These are phyloP conservation scores for Lipomyces anomalus DNA, from an alignment of 805 yeast genomes.

Conservation along the genomic window DNA sequence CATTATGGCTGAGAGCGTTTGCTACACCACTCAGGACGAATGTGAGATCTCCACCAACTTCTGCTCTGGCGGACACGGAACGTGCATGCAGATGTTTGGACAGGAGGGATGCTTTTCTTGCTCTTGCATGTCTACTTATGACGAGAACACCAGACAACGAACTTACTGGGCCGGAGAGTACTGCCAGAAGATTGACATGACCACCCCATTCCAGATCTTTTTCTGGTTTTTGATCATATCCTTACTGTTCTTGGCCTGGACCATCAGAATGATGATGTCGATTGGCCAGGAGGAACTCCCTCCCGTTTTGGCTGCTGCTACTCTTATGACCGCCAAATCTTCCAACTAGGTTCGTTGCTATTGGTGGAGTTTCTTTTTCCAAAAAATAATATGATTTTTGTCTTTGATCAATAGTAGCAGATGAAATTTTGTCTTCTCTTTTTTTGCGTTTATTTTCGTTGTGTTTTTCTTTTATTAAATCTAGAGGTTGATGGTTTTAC, in stretches of 20 bases:
- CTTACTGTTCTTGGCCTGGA: conserved; percentile 40
- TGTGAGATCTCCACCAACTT: conserved; percentile 32
- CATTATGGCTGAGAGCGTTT: conserved; percentile 22
- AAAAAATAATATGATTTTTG: no score
- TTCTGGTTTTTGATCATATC: conserved; percentile 45
- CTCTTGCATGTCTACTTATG: conserved; percentile 32
- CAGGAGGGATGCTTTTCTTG: conserved; percentile 31
- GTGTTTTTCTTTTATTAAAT: conserved; percentile 3
- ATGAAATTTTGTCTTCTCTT: not conserved
- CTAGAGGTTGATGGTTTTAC: conserved; percentile 4
- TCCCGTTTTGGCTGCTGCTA: conserved; percentile 59
- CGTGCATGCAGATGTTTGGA: conserved; percentile 30
- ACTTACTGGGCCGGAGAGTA: conserved; percentile 41
- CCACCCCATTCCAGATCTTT: conserved; percentile 59
- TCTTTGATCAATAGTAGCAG: not conserved
- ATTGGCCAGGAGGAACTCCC: conserved; percentile 56
- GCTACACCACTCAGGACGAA: conserved; percentile 28
- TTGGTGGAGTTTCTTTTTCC: not conserved
- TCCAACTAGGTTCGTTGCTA: conserved; percentile 4
- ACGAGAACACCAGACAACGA: conserved; percentile 29
- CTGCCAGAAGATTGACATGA: conserved; percentile 64
- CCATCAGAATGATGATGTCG: conserved; percentile 45
- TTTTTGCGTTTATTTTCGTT: not conserved
- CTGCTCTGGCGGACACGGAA: conserved; percentile 37
- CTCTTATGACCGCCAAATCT: conserved; percentile 22